phyloP scores from a whole-genome alignment of 345 rosid genomes.

The Citrus medica region DNA sequence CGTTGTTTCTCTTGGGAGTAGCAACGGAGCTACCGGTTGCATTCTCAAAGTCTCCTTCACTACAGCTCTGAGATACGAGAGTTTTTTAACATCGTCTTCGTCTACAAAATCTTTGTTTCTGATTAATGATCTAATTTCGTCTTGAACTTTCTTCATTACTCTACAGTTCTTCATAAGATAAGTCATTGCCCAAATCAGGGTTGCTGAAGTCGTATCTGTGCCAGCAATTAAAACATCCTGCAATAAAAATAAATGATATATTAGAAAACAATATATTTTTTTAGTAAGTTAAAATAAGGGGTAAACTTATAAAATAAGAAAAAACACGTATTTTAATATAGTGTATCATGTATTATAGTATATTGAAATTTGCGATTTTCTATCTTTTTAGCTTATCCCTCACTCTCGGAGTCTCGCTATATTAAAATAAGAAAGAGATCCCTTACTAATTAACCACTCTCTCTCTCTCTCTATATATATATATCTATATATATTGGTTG shows the following conservation, averaged over 20 bases:
- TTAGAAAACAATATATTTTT: background rate
- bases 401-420: too few relatives aligned
- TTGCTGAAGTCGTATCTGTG: slow-evolving; percentile 23
- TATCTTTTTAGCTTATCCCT: too few relatives aligned
- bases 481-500: too few relatives aligned
- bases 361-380: too few relatives aligned
- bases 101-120: slow-evolving; percentile 23
- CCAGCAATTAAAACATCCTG: slow-evolving; percentile 36
- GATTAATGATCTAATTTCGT: slow-evolving; percentile 18
- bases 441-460: too few relatives aligned
- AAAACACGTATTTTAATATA: too few relatives aligned
- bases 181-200: slow-evolving; percentile 36
- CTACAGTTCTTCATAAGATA: slow-evolving; percentile 25
- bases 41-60: slow-evolving; percentile 41
- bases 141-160: slow-evolving; percentile 31
- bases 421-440: too few relatives aligned
- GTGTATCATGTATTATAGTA: too few relatives aligned
- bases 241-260: background rate
- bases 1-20: slow-evolving; percentile 23
- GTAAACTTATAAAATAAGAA: background rate
- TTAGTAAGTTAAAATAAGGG: too few relatives aligned
- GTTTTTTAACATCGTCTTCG: slow-evolving; percentile 26
- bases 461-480: too few relatives aligned
- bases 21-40: slow-evolving; percentile 22
- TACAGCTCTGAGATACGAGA: slow-evolving; percentile 41